Percentiles rank a stretch among this genome's conserved stretches.
Conservation (phyloP, 371 early-diverging fungal species). For the Circinella umbellata region DNA sequence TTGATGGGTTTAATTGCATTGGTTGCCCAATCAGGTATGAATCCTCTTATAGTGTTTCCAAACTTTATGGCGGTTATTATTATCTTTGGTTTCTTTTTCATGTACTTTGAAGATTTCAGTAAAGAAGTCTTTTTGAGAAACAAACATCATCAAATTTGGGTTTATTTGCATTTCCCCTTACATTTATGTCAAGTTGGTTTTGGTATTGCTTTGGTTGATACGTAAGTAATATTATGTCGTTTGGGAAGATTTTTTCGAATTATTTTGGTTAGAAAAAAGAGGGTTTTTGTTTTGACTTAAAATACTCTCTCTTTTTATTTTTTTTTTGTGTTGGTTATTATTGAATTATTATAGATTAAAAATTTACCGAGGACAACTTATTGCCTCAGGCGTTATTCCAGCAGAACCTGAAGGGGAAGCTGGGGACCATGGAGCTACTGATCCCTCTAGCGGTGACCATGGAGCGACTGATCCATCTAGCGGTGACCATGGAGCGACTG, state of each 20-base stretch:
- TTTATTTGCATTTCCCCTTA: constrained; percentile 61
- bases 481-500: constrained; percentile 6
- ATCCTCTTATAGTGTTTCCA: constrained; percentile 42
- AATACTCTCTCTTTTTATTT: too few relatives aligned
- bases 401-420: constrained; percentile 16
- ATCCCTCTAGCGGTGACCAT: background rate
- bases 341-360: too few relatives aligned
- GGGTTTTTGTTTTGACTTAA: too few relatives aligned
- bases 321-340: too few relatives aligned
- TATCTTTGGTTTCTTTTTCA: constrained; percentile 59
- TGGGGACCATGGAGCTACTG: background rate
- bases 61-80: constrained; percentile 58
- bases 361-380: constrained; percentile 39
- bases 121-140: constrained; percentile 55
- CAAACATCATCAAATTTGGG: constrained; percentile 60
- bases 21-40: constrained; percentile 41
- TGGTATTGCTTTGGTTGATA: constrained; percentile 53
- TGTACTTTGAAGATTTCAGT: constrained; percentile 59
- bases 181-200: constrained; percentile 61
- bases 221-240: constrained; percentile 25
- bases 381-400: constrained; percentile 26
- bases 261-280: too few relatives aligned
- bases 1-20: constrained; percentile 49
- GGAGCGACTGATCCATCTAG: background rate
- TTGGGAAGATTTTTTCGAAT: too few relatives aligned